Evolutionary conservation across 2,329 filamentous ascomycete species (phyloP), one percentile per base, ranked within the genome.

Genomic region (Colletotrichum lini): DNA sequence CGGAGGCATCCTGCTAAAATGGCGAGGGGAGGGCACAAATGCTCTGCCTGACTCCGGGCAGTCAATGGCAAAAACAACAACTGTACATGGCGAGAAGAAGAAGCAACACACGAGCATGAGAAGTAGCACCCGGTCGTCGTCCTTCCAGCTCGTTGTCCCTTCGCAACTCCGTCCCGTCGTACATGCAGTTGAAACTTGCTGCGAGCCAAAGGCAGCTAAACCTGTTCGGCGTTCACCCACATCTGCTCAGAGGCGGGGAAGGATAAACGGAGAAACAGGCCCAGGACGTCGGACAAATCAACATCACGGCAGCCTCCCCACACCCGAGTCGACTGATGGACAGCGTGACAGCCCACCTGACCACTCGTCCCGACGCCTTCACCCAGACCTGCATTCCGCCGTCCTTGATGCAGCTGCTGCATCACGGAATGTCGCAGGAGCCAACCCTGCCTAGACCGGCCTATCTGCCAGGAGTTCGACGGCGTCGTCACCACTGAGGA

Each of bases 191-290:
- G 64, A 57, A 61, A 44, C 50, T 49, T 26, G 50, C 47, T 62
- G 64, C 65, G 52, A 38, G 68, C 65, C 64, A 71, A 71, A 58
- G 63, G 53, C 45, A 23, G 52, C 68, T 68, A 71, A 61, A 58
- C 68, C 68, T 38, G 53, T 61, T 71, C 50, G 12, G 45, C 53
- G n/a, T 52, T 45, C n/a, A 53, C 64, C 68, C 49, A 65, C 68
- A 59, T 68, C 38, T 54, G 42, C 23, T 63, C 40, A 53, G 64
- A 45, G 68, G 57, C 52, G 65, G 68, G 64, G 64, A 52, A 58
- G 64, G 42, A 59, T 64, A 62, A 62, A 57, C 50, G 64, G 42
- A 59, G 68, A 62, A 62, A 57, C 50, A 58, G 23, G 50, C 57
- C 50, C 45, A 49, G 18, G 38, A 44, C 50, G 47, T 60, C 50